Base-by-base conservation (phyloP, 176 grass and related monocot species). In the Aegilops tauschii region DNA sequence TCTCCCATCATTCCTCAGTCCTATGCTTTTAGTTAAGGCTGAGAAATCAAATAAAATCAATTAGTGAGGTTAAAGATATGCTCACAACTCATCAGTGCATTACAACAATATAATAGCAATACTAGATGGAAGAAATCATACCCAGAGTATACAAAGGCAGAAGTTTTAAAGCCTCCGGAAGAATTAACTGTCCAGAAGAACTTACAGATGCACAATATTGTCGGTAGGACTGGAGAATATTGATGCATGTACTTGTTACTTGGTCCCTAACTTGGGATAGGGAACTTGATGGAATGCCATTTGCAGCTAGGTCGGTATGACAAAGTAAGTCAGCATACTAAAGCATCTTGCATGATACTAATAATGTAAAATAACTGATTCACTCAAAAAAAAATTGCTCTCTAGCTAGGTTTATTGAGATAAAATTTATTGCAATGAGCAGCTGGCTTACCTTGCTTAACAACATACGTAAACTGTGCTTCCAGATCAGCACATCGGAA, bases 81-180 rank as follows among this genome's bases (percentile, higher is more conserved):
- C 27, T 83, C 14, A 84, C 20, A 17, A 81, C 27, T 71, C 21
- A 74, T 21, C 20, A 83, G 73, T 69, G 16, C 28, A 58, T 39
- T n/a, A 44, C 40, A 74, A 9, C 30, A 25, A 35, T 65, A 52
- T 18, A 73, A 59, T 64, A 73, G 18, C 9, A 62, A 62, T 12
- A 81, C 10, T 64, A 30, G 31, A 92, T 27, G 28, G 34, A 83
- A 82, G 4, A 66, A 59, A 85, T 62, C 82, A 76, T 89, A 96
- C 94, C 94, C 50, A 54, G 82, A 42, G 89, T 92, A 93, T 97
- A 97, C 73, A 97, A 70, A 79, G 94, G 94, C 76, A 97, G 85
- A 32, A 97, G 92, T 82, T 97, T 97, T 45, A 97, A 85, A 83
- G 89, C 94, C 79, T 97, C 94, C 3, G 94, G 94, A 88, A 97